Base-by-base conservation (phyloP, 805 yeast genomes). In the Lachancea kluyveri region DNA sequence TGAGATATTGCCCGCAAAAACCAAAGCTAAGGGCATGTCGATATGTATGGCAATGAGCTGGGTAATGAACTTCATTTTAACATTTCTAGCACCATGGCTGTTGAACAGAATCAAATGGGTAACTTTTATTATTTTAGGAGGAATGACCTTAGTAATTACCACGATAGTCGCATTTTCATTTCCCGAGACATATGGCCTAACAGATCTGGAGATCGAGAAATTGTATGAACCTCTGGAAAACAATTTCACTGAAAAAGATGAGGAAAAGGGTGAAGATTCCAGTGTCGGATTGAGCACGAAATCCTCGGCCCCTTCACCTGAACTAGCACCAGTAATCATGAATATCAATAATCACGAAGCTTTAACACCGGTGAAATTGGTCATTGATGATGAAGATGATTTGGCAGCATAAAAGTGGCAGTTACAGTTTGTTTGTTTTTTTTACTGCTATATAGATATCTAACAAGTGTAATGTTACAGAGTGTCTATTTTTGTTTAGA, bases 41-140 rank as follows among this genome's bases (percentile, higher is more conserved):
- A 39, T 70, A 4, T 64, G 72, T 27, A 64, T 68, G 65, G 50
- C 67, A 16, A 48, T 60, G 9, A 67, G 72, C 3, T 72, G 75
- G 76, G 38, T 55, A 1, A 36, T 63, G 6, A 63, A 58, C 39
- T 62, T 62, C 13, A 19, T 46, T 1, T 46, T 67, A 31, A 62
- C 67, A 0, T 52, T 70, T 30, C 26, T 61, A 2, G 53, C 68
- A 1, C 77, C 78, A 1, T 19, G 60, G 1, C 37, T 60, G 26
- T 47, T 72, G 21, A 49, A 55, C 20, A 21, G 39, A 8, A 36
- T 66, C 12, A 59, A 59, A 26, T 62, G 64, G 57, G 67, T 62
- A 26, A 52, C 67, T 1, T 70, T 70, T 40, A 33, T 64, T 1
- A 24, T 62, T 1, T 50, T 70, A 30, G 68, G 69, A 0, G 19